Evolutionary conservation across 2,329 filamentous ascomycete species (phyloP), one percentile per base, ranked within the genome.

Genomic region (Sporothrix schenckii): DNA sequence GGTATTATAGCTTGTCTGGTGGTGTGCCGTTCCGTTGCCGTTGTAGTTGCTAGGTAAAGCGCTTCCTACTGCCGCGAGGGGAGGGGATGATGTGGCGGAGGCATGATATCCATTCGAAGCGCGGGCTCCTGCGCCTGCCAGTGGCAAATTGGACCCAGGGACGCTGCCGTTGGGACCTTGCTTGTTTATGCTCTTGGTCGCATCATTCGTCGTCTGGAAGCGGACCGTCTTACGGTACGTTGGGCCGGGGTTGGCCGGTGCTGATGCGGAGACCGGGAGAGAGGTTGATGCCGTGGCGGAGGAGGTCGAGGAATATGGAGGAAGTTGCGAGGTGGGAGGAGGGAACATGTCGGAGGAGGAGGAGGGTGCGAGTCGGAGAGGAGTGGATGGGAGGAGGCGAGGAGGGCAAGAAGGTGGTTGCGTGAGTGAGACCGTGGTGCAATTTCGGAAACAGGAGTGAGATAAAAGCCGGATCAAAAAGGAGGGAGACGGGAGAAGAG

Each of bases 191-290:
- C 54, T 69, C 16, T 56, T 66, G 5, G 49, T 10, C 41, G n/a
- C 47, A 54, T 70, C 68, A 6, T 60, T 65, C 63, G 24, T 34
- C 30, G 70, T 68, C 56, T 72, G 71, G 54, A 74, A 74, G 61
- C 73, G 73, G 21, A 74, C 73, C 14, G 71, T 74, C 67, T 74
- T 74, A n/a, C 69, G 69, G n/a, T 71, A 66, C 3, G 65, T 44
- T 7, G 73, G 61, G 2, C 66, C 53, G 2, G 65, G 4, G 16
- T 60, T 34, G 7, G 34, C 21, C 21, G 52, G 30, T 27, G 54
- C 19, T 27, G 41, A 50, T 4, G 52, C 58, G 16, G 61, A 65
- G 7, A 54, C 4, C 2, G 50, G 52, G 19, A 52, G 30, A 19
- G 52, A 68, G 49, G 66, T 44, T 34, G 66, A 21, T 44, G 50